phyloP scores from a whole-genome alignment of 192 early-diverging fungal species.

The Coemansia sp. region DNA sequence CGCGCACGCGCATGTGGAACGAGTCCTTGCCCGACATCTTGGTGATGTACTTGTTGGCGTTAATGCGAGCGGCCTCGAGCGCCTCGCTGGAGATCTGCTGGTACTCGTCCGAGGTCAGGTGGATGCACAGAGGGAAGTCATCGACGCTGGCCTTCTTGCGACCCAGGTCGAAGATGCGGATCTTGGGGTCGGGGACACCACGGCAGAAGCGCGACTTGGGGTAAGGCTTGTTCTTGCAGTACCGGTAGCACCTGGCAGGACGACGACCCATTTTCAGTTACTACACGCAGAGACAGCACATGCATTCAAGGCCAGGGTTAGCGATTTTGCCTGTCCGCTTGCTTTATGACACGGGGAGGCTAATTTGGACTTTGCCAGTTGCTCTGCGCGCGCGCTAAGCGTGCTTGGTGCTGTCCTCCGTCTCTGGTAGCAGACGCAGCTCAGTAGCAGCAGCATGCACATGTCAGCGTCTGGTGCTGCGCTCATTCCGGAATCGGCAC shows the following conservation, averaged over 20 bases:
- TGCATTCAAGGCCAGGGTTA: neutral
- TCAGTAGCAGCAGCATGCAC: too few species aligned
- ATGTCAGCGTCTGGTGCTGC: too few species aligned
- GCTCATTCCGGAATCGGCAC: neutral
- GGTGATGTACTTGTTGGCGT: slow-evolving; percentile 97
- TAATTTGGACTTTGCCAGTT: too few species aligned
- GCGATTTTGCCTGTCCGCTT: neutral
- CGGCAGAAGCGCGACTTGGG: slow-evolving; percentile 98
- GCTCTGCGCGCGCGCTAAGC: too few species aligned
- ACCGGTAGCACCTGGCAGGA: slow-evolving; percentile 98
- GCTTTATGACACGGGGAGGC: too few species aligned
- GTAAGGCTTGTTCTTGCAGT: slow-evolving; percentile 99
- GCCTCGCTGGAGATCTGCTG: slow-evolving; percentile 99
- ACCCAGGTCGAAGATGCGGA: slow-evolving; percentile 95
- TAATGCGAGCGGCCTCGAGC: slow-evolving; percentile 97
- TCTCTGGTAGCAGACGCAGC: too few species aligned
- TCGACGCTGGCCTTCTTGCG: slow-evolving; percentile 97
- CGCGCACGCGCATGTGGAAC: slow-evolving; percentile 98
- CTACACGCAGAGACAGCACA: neutral
- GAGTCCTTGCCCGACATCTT: slow-evolving; percentile 97
- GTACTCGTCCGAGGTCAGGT: slow-evolving; percentile 95
- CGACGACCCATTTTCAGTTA: slow-evolving; percentile 84
- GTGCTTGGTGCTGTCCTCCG: too few species aligned
- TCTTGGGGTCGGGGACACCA: slow-evolving; percentile 99
- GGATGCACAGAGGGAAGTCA: slow-evolving; percentile 96